Evolutionary conservation across 495 filamentous ascomycete genomes (phyloP), one percentile per base, ranked within the genome.

Genomic region (Sphaerosporella brunnea): DNA sequence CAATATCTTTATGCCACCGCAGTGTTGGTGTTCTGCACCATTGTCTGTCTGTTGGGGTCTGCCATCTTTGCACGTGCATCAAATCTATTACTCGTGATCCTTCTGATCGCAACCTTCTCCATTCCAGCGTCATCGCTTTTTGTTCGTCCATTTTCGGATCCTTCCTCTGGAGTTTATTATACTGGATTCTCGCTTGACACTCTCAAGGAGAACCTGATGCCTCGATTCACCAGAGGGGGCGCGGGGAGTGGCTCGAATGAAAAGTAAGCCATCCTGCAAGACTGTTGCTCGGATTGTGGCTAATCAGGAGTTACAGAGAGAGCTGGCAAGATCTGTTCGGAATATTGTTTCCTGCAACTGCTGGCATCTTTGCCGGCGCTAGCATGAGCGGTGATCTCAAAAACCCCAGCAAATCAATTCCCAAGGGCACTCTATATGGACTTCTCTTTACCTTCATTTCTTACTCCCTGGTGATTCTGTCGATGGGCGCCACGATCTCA

Each of bases 351-450:
- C 84, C 84, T 37, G 83, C 84, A 0, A 90, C 84, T 10, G 70
- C 71, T 20, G 73, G 73, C 2, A 75, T 77, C 42, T 75, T 75
- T 54, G 73, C 73, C 25, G 84, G 84, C n/a, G 84, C 84, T 2
- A 85, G 80, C 51, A 92, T 93, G 84, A 90, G 84, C 8, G 84
- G 84, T 2, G 84, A 93, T 62, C 58, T 93, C 34, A 78, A 72
- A 49, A 78, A 86, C 48, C 84, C 84, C 4, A 87, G 82, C 69
- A 84, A 80, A 54, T 73, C 82, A 2, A 92, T 93, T 45, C 84
- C 84, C 0, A 77, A 72, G 53, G 84, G 84, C 4, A 93, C 84
- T 0, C 66, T 93, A 7, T 77, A 76, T 53, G 83, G 82, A 1
- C 69, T 90, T 50, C 68, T 72, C 10, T 68, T 82, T 35, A 93